phyloP scores from a whole-genome alignment of 73 alveolate species.

The Blepharisma japonicum region DNA sequence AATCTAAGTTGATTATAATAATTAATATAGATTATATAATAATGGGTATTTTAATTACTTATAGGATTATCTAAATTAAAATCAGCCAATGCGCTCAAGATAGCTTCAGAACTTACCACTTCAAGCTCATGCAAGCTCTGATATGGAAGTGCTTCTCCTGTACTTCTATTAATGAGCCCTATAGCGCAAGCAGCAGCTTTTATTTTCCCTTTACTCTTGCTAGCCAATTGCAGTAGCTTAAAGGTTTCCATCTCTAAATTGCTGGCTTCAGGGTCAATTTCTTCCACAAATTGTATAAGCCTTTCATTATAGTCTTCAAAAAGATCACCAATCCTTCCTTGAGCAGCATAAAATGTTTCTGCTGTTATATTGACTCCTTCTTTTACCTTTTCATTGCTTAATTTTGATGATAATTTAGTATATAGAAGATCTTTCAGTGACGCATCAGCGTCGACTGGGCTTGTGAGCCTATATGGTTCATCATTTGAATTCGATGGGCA shows the following conservation, averaged over 20 bases:
- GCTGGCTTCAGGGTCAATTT: slow-evolving; percentile 31
- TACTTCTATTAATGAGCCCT: slow-evolving; percentile 40
- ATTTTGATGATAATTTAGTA: not conserved
- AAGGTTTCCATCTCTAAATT: slow-evolving; percentile 47
- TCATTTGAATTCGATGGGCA: not conserved
- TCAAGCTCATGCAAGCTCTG: not conserved
- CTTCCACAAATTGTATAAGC: slow-evolving; percentile 29
- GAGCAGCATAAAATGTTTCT: slow-evolving; percentile 48
- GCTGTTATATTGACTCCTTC: slow-evolving; percentile 37
- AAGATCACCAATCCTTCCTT: slow-evolving; percentile 42
- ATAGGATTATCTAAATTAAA: slow-evolving; percentile 4
- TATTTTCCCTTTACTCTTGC: slow-evolving; percentile 20
- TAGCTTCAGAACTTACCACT: not conserved
- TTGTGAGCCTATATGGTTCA: slow-evolving; percentile 32
- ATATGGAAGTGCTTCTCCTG: not conserved
- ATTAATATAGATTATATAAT: too few species aligned
- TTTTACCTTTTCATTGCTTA: slow-evolving; percentile 36
- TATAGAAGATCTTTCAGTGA: not conserved
- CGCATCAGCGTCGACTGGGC: slow-evolving; percentile 31
- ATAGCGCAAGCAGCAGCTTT: slow-evolving; percentile 36
- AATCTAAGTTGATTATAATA: too few species aligned
- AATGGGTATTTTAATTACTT: too few species aligned
- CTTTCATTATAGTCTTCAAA: slow-evolving; percentile 36
- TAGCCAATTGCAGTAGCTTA: slow-evolving; percentile 31
- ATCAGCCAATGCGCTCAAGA: not conserved